These are phyloP conservation scores for Leptographium radiaticola DNA, from an alignment of 2,329 filamentous ascomycete genomes.

Conservation along the genomic window DNA sequence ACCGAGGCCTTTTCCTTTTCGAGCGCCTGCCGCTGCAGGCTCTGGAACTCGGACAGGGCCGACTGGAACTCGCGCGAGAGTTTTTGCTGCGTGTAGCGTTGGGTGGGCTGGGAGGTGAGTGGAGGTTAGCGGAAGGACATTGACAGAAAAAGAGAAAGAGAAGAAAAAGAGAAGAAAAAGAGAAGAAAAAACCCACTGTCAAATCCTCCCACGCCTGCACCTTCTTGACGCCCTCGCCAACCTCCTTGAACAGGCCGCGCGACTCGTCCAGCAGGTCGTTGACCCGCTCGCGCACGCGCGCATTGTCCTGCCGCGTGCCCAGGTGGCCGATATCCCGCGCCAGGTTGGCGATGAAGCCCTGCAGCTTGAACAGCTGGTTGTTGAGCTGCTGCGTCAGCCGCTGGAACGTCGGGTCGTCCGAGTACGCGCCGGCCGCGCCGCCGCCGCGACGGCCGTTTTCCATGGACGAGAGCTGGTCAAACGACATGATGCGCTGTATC, in stretches of 20 bases:
- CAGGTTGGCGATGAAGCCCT: conserved; percentile 75
- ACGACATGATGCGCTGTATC: conserved; percentile 55
- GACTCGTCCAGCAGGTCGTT: conserved; percentile 80
- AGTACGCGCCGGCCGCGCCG: conserved; percentile 57
- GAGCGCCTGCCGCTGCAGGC: conserved; percentile 75
- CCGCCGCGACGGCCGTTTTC: conserved; percentile 56
- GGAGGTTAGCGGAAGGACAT: too few species aligned
- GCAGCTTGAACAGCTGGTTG: conserved; percentile 78
- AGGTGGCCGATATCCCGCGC: conserved; percentile 74
- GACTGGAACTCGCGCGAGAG: conserved; percentile 86
- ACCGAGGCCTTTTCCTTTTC: conserved; percentile 88
- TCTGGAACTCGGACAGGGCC: conserved; percentile 81
- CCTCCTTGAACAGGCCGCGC: conserved; percentile 73
- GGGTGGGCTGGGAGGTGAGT: conserved; percentile 52
- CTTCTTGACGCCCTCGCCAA: conserved; percentile 88
- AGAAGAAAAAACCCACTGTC: conserved; percentile 41
- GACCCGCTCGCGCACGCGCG: conserved; percentile 79
- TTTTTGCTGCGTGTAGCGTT: conserved; percentile 95
- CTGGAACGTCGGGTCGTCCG: conserved; percentile 87
- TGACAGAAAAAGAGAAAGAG: neutral
- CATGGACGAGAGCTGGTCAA: conserved; percentile 71
- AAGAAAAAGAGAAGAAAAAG: neutral
- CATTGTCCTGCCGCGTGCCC: conserved; percentile 82
- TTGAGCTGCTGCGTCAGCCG: conserved; percentile 70
- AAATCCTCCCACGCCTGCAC: conserved; percentile 78